Conservation (phyloP, 208 protist genomes). For the Vickermania ingenoplastis region DNA sequence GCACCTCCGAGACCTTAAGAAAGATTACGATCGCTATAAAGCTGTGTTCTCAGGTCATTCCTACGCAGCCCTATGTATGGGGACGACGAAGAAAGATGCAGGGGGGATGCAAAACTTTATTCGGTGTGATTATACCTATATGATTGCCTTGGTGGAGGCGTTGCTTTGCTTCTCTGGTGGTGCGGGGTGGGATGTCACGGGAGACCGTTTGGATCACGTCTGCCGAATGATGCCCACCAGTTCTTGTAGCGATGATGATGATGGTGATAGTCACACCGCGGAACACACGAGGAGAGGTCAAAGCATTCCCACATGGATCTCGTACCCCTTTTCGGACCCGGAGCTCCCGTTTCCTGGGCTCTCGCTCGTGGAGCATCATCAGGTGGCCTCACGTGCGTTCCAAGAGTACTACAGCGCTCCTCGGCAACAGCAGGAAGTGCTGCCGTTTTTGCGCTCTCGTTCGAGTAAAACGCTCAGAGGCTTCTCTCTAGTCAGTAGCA, state of each 20-base stretch:
- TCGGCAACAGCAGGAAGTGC: not conserved
- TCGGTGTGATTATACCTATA: constrained; percentile 70
- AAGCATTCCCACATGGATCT: not conserved
- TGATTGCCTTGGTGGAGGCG: constrained; percentile 52
- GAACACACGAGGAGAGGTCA: no score
- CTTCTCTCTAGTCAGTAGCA: constrained; percentile 43
- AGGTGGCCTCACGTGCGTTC: not conserved
- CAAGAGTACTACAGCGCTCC: not conserved
- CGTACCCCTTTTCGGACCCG: not conserved
- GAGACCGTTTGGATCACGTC: no score
- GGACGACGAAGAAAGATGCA: constrained; percentile 72
- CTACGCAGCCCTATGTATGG: constrained; percentile 64
- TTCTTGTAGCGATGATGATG: no score
- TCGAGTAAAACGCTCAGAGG: constrained; percentile 15
- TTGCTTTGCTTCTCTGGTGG: constrained; percentile 35
- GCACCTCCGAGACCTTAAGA: constrained; percentile 3
- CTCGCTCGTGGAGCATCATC: not conserved
- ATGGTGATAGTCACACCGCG: no score
- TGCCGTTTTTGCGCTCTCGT: constrained; percentile 5
- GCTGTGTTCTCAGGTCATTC: constrained; percentile 45
- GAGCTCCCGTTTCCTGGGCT: not conserved
- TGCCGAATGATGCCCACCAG: no score
- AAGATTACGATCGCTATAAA: constrained; percentile 14
- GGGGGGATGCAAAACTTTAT: constrained; percentile 50
- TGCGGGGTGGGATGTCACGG: constrained; percentile 4